A percentile compares a stretch with the other conserved stretches of the same genome.
phyloP scores from a whole-genome alignment of 345 rosid genomes.

The Syzygium aromaticum region DNA sequence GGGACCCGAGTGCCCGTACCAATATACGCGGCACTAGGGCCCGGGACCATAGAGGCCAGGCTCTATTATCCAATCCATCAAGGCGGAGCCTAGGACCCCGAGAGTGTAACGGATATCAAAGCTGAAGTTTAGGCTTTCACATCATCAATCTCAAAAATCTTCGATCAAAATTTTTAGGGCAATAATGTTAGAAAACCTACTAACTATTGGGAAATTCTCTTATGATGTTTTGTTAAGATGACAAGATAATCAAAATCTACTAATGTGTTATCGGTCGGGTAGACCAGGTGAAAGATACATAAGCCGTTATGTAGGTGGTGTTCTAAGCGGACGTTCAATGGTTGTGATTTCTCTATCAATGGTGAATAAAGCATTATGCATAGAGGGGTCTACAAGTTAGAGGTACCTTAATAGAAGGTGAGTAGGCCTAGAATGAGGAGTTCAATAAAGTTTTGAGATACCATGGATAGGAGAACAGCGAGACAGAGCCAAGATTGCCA shows the following conservation, averaged over 20 bases:
- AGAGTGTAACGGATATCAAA: too few species aligned
- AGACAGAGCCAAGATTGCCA: neutral
- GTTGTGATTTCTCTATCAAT: neutral
- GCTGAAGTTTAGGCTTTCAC: too few species aligned
- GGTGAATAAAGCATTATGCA: neutral
- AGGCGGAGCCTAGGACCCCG: too few species aligned
- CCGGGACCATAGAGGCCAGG: too few species aligned
- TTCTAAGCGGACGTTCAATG: fast-evolving
- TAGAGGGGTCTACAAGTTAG: neutral
- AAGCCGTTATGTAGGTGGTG: neutral
- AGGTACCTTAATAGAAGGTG: neutral
- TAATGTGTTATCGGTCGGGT: neutral
- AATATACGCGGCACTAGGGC: too few species aligned
- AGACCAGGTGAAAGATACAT: neutral
- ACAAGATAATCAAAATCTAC: neutral
- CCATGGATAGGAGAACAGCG: neutral
- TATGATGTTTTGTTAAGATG: neutral
- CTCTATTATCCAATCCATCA: too few species aligned
- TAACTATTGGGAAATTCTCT: fast-evolving
- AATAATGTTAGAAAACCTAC: too few species aligned
- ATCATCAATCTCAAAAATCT: too few species aligned
- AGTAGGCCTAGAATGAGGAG: neutral
- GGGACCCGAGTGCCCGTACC: too few species aligned
- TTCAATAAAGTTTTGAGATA: neutral
- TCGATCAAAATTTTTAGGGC: too few species aligned